Evolutionary conservation across 495 filamentous ascomycete species (phyloP).

Genomic region (Aspergillus bertholletiae): DNA sequence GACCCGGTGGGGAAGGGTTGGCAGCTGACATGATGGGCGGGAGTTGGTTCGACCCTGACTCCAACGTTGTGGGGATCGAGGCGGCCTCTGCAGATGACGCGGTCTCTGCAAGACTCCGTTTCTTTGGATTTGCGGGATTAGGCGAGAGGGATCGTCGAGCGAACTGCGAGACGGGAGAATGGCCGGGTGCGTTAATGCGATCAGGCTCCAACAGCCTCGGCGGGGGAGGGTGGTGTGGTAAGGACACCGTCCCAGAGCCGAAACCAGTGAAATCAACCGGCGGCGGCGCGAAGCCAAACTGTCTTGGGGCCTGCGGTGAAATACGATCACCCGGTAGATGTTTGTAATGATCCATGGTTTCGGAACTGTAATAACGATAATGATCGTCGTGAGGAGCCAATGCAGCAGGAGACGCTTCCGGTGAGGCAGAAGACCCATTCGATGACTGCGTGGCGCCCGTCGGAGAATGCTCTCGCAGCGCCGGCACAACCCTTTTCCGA

Average conservation of each 20-base stretch:
- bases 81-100: conserved; percentile 22
- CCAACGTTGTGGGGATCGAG: conserved; percentile 29
- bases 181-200: conserved; percentile 21
- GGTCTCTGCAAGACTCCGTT: conserved; percentile 41
- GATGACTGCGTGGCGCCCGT: conserved; percentile 43
- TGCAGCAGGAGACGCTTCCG: conserved; percentile 40
- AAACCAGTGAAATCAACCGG: conserved; percentile 52
- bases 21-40: conserved; percentile 42
- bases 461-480: conserved; percentile 54
- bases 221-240: conserved; percentile 37
- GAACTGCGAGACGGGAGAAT: conserved; percentile 34
- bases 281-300: conserved; percentile 38
- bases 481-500: conserved; percentile 91
- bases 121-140: conserved; percentile 36
- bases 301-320: conserved; percentile 27
- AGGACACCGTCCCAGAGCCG: conserved; percentile 29
- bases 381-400: conserved; percentile 58
- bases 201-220: conserved; percentile 43
- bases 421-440: conserved; percentile 40
- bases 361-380: conserved; percentile 41
- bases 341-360: conserved; percentile 33
- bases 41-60: conserved; percentile 41
- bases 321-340: conserved; percentile 21
- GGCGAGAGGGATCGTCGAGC: conserved; percentile 40
- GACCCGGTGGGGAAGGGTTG: conserved; percentile 41